A percentile compares a stretch with the other conserved stretches of the same genome.
These are phyloP conservation scores for Lipomyces sp. DNA, from an alignment of 805 yeast species.

Conservation along the genomic window DNA sequence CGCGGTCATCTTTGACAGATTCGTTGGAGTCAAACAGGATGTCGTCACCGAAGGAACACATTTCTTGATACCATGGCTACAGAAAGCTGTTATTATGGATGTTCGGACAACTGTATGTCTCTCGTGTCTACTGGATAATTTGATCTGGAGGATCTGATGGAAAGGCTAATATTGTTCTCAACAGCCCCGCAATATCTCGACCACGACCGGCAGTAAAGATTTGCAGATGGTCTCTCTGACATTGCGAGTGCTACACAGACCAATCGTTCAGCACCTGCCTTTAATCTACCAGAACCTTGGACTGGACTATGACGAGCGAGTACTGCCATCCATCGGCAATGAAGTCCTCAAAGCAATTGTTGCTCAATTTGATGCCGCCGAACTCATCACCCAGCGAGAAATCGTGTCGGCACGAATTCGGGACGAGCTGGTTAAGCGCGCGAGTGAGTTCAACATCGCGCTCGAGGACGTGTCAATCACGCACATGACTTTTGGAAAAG, in stretches of 20 bases:
- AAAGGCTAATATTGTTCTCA: background rate
- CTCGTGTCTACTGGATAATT: background rate
- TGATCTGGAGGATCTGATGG: background rate
- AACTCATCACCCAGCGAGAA: slow-evolving; percentile 95
- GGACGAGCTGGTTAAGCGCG: slow-evolving; percentile 80
- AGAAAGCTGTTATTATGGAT: slow-evolving; percentile 85
- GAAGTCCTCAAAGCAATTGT: slow-evolving; percentile 88
- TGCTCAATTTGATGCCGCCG: slow-evolving; percentile 95
- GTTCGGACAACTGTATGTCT: slow-evolving; percentile 73
- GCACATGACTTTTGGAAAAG: slow-evolving; percentile 95
- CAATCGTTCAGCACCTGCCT: slow-evolving; percentile 83
- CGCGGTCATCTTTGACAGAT: slow-evolving; percentile 92
- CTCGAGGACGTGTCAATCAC: slow-evolving; percentile 97
- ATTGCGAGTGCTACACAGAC: slow-evolving; percentile 89
- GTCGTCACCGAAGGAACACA: slow-evolving; percentile 98
- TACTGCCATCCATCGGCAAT: slow-evolving; percentile 88
- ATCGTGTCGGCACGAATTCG: slow-evolving; percentile 87
- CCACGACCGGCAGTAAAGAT: slow-evolving; percentile 97
- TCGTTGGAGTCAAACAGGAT: slow-evolving; percentile 82
- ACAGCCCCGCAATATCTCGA: slow-evolving; percentile 82
- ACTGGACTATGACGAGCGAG: slow-evolving; percentile 92
- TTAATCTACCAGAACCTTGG: slow-evolving; percentile 88
- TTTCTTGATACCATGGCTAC: slow-evolving; percentile 94
- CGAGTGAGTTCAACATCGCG: slow-evolving; percentile 84
- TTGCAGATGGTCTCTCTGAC: slow-evolving; percentile 94